Conservation (phyloP, 441 rosid genomes). For the Pelargonium cotyledonis region DNA sequence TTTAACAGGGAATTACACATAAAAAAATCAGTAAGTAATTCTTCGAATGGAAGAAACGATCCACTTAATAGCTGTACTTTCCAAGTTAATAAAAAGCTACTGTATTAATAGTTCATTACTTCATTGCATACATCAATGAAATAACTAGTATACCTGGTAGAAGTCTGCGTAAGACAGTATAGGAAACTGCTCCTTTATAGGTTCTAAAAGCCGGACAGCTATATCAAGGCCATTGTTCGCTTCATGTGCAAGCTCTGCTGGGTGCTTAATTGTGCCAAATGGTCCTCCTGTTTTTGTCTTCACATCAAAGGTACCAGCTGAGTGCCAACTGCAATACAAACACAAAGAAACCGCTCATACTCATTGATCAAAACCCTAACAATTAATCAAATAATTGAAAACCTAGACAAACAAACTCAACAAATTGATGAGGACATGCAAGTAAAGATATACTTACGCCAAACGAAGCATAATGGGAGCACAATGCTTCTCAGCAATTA, state of each 20-base stretch:
- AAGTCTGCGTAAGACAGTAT: slow-evolving; percentile 46
- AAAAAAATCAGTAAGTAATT: neutral
- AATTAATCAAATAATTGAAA: neutral
- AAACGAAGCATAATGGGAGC: slow-evolving; percentile 53
- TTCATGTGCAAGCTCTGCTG: slow-evolving; percentile 40
- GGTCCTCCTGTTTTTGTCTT: slow-evolving; percentile 53
- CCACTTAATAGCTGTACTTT: neutral
- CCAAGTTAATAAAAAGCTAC: neutral
- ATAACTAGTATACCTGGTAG: slow-evolving; percentile 31
- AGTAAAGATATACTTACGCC: slow-evolving; percentile 29
- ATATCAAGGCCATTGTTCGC: slow-evolving; percentile 59
- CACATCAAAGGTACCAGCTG: slow-evolving; percentile 54
- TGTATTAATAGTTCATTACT: neutral
- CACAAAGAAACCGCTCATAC: neutral
- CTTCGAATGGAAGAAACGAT: neutral
- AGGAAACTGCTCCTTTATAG: slow-evolving; percentile 42
- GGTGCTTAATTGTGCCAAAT: slow-evolving; percentile 48
- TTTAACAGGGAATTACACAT: slow-evolving; percentile 4
- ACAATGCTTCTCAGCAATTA: slow-evolving; percentile 50
- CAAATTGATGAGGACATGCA: neutral
- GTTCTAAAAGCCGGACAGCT: slow-evolving; percentile 40
- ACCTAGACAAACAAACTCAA: neutral
- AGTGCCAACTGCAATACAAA: slow-evolving; percentile 42
- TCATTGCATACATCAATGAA: neutral
- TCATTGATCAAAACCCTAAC: neutral